phyloP scores from a whole-genome alignment of 73 alveolate genomes.

The Blepharisma japonicum region DNA sequence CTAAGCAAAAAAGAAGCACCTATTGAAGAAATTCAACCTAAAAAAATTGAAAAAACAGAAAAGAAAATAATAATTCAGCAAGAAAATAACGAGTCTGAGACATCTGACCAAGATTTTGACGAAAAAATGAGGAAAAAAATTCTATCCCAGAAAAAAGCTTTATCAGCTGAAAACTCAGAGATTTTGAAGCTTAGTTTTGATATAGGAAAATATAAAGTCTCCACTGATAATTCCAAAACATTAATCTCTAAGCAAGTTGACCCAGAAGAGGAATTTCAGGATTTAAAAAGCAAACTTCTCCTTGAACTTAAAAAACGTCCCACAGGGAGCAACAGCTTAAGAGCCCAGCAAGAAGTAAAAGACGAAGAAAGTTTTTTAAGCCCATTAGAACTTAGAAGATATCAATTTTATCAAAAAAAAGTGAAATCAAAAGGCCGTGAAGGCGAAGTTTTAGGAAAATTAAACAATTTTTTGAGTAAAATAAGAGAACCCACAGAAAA shows the following conservation, averaged over 20 bases:
- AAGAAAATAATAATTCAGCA: slow-evolving; percentile 26
- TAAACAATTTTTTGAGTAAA: neutral
- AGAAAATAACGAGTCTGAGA: slow-evolving; percentile 27
- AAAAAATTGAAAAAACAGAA: neutral
- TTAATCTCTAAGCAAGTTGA: neutral
- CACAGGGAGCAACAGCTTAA: slow-evolving; percentile 28
- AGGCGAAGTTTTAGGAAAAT: neutral
- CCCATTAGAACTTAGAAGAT: slow-evolving; percentile 17
- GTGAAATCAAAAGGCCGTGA: slow-evolving; percentile 35
- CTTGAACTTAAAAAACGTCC: slow-evolving; percentile 29
- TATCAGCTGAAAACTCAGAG: too few species aligned
- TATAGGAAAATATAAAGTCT: neutral
- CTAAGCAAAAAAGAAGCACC: slow-evolving; percentile 38
- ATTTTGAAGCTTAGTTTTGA: neutral
- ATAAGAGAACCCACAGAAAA: slow-evolving; percentile 47
- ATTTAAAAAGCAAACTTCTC: slow-evolving; percentile 1
- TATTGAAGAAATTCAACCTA: slow-evolving; percentile 32
- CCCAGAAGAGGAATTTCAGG: slow-evolving; percentile 18
- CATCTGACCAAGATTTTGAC: slow-evolving; percentile 3
- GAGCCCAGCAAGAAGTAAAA: slow-evolving; percentile 31
- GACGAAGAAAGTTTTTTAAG: slow-evolving; percentile 32
- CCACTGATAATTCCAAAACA: neutral
- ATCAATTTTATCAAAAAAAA: slow-evolving; percentile 33
- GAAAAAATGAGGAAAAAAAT: slow-evolving; percentile 12
- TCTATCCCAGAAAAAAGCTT: neutral